A percentile compares a stretch with the other conserved stretches of the same genome.
These are phyloP conservation scores for Angomonas desouzai DNA, from an alignment of 208 protist species.

Conservation along the genomic window DNA sequence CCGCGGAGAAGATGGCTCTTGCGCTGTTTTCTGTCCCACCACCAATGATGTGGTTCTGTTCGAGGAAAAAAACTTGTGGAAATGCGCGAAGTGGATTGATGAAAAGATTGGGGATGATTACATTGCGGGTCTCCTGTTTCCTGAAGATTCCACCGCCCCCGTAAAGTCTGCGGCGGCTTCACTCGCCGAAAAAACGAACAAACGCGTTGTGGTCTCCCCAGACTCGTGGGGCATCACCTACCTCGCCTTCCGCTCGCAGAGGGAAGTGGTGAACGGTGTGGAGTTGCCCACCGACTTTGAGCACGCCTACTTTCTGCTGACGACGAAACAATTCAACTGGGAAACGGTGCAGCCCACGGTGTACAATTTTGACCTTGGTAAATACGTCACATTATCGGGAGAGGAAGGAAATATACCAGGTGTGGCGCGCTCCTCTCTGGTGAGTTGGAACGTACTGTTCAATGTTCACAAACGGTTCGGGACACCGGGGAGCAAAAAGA, in stretches of 20 bases:
- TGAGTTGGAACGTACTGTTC: slow-evolving; percentile 77
- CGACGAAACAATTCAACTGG: slow-evolving; percentile 43
- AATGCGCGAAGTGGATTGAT: slow-evolving; percentile 80
- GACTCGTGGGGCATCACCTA: slow-evolving; percentile 85
- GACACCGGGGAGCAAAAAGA: slow-evolving; percentile 75
- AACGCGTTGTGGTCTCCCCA: slow-evolving; percentile 58
- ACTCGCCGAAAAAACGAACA: slow-evolving; percentile 56
- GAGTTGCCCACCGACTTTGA: slow-evolving; percentile 69
- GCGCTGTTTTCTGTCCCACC: slow-evolving; percentile 74
- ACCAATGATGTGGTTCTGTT: slow-evolving; percentile 67
- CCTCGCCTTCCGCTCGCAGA: slow-evolving; percentile 73
- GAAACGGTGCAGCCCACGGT: slow-evolving; percentile 36
- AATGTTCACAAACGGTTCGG: slow-evolving; percentile 85
- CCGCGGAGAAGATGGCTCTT: slow-evolving; percentile 16
- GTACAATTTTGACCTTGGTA: slow-evolving; percentile 47
- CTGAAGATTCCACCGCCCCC: slow-evolving; percentile 33
- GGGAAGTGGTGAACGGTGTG: slow-evolving; percentile 74
- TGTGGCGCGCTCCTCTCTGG: slow-evolving; percentile 49
- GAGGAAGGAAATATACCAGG: slow-evolving; percentile 17
- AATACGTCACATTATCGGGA: slow-evolving; percentile 24
- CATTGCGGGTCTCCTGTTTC: slow-evolving; percentile 82
- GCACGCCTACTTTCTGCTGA: slow-evolving; percentile 72
- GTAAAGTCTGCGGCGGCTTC: slow-evolving; percentile 40
- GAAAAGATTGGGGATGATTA: slow-evolving; percentile 73
- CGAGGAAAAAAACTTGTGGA: slow-evolving; percentile 59